A percentile compares a stretch with the other conserved stretches of the same genome.
Conservation (phyloP, 176 grass and related monocot species). For the barley (Hordeum vulgare) region DNA sequence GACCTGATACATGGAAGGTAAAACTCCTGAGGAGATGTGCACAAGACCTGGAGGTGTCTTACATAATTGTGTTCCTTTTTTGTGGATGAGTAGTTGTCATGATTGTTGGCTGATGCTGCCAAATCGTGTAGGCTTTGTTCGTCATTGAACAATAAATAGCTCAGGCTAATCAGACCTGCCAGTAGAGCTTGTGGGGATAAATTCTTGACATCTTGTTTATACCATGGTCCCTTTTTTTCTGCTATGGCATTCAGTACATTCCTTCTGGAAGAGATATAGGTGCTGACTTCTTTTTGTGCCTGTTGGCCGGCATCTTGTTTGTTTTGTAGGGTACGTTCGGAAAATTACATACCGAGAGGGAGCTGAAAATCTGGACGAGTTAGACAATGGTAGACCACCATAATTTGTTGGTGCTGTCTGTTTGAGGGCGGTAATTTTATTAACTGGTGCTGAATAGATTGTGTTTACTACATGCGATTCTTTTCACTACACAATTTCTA, state of each 20-base stretch:
- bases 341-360: conserved; percentile 77
- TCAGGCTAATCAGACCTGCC: not conserved
- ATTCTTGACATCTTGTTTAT: not conserved
- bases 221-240: not conserved
- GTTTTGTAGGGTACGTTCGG: conserved; percentile 77
- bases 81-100: not conserved
- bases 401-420: conserved; percentile 28
- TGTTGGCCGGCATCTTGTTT: conserved; percentile 5
- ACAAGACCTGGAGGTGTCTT: not conserved
- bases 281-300: conserved; percentile 15
- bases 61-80: not conserved
- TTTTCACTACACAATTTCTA: not conserved
- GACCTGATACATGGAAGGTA: not conserved
- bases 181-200: not conserved
- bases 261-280: not conserved
- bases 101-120: not conserved
- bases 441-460: conserved; percentile 11
- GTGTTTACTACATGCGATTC: conserved; percentile 8
- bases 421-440: conserved; percentile 22
- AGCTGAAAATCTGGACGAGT: conserved; percentile 75
- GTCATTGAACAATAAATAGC: not conserved
- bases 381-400: conserved; percentile 60
- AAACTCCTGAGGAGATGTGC: not conserved
- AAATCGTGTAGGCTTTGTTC: conserved; percentile 11
- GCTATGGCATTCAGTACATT: not conserved